These are phyloP conservation scores for Dothistroma septosporum DNA, from an alignment of 2,329 filamentous ascomycete genomes.

Conservation along the genomic window DNA sequence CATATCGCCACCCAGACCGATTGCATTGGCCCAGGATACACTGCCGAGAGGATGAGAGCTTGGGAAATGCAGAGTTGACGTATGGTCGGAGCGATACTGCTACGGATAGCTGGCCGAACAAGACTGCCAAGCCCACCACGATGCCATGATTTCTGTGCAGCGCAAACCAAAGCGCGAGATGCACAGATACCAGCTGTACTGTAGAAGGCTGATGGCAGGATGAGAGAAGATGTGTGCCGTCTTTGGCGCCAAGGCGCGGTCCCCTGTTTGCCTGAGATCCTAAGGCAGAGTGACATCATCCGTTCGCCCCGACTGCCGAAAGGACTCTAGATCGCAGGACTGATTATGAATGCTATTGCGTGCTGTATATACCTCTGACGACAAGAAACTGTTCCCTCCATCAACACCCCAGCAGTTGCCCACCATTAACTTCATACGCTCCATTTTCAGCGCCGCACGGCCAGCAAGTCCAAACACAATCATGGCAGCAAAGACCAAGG, in stretches of 20 bases:
- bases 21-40: not conserved
- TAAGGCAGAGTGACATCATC: too few relatives aligned
- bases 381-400: not conserved
- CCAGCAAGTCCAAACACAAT: conserved; percentile 60
- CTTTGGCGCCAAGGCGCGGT: too few relatives aligned
- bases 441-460: conserved; percentile 60
- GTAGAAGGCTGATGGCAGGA: too few relatives aligned
- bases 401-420: conserved; percentile 8
- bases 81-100: not conserved
- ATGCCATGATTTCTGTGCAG: not conserved
- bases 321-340: too few relatives aligned
- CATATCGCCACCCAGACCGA: not conserved
- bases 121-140: not conserved
- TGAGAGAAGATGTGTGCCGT: too few relatives aligned
- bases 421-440: conserved; percentile 63
- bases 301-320: too few relatives aligned
- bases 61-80: not conserved
- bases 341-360: not conserved
- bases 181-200: too few relatives aligned
- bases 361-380: not conserved
- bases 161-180: not conserved
- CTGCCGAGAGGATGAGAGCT: not conserved
- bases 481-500: conserved; percentile 78
- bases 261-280: too few relatives aligned
- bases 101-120: not conserved